Base-by-base conservation (phyloP, 106 monocot species). In the Dioscorea alata region DNA sequence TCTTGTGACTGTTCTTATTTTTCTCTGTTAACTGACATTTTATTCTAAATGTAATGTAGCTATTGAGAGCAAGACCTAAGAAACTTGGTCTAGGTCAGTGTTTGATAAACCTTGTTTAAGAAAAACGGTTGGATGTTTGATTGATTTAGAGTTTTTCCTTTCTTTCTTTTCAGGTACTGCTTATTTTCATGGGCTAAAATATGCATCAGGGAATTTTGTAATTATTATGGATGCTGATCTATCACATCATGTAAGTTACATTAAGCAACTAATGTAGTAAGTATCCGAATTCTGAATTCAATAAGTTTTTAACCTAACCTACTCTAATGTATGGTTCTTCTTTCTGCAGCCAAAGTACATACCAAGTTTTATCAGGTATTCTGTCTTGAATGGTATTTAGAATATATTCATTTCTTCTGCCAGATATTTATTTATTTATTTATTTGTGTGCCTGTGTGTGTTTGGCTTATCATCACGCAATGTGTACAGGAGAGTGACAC, bases 221-320 rank as follows among this genome's bases (percentile, higher is more conserved):
- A 68, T 99, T 20, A 93, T 99, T 48, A 99, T 99, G 99, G 99
- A 99, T 75, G 93, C 99, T 31, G 99, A 99, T 82, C 74, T 99
- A 35, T 99, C 99, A 28, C 99, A 99, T 61, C 99, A 99, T 86
- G 99, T 93, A 90, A 33, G 81, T 19, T 8, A 42, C 42, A 6
- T 42, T 42, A 10, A 0, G 42, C 14, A 12, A 35, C 33, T n/a
- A 32, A 10, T 33, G 61, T 19, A 33, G 70, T 54, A 25, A 62
- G 18, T 63, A 35, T 21, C 33, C 23, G 48, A 48, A 24, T n/a
- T 21, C 33, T 23, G 48, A 48, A 24, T n/a, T 48, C 17, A 8
- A 61, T 24, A 34, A 25, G 35, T 33, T 54, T 23, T 12, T 49
- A 42, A 31, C 2, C 24, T 57, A 25, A 48, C 59, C 17, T 67